Evolutionary conservation across 805 yeast species (phyloP).

Genomic region (Teunomyces atbi): DNA sequence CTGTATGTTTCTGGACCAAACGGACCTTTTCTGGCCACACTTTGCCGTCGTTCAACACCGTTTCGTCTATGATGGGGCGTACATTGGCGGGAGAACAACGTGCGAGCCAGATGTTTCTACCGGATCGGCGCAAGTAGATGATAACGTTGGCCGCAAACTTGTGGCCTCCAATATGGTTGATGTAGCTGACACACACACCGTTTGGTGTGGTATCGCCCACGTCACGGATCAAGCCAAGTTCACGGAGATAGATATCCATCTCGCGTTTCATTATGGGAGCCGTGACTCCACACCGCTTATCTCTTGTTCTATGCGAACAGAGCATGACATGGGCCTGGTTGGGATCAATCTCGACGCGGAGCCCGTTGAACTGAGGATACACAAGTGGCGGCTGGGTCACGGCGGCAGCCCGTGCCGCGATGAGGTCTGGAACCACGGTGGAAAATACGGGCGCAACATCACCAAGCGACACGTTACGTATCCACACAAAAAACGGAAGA

Average conservation of each 20-base stretch:
- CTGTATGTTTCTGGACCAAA: slow-evolving; percentile 51
- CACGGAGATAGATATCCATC: slow-evolving; percentile 69
- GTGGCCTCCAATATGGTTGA: slow-evolving; percentile 95
- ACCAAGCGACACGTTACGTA: slow-evolving; percentile 45
- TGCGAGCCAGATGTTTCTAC: slow-evolving; percentile 86
- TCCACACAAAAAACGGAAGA: slow-evolving; percentile 74
- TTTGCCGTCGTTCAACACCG: slow-evolving; percentile 63
- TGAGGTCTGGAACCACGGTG: slow-evolving; percentile 42
- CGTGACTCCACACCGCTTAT: slow-evolving; percentile 88
- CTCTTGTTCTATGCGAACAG: slow-evolving; percentile 90
- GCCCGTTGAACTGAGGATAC: slow-evolving; percentile 24
- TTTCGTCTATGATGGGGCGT: slow-evolving; percentile 70
- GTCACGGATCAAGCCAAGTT: slow-evolving; percentile 72
- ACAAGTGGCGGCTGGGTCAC: slow-evolving; percentile 5
- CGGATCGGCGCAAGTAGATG: slow-evolving; percentile 61
- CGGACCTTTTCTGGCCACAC: slow-evolving; percentile 74
- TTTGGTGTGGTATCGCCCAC: slow-evolving; percentile 67
- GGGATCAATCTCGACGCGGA: slow-evolving; percentile 30
- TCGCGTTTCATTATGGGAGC: slow-evolving; percentile 87
- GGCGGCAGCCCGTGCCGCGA: slow-evolving; percentile 17
- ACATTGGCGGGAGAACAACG: slow-evolving; percentile 77
- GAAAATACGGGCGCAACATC: slow-evolving; percentile 46
- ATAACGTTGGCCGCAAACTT: slow-evolving; percentile 89
- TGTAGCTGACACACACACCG: slow-evolving; percentile 69
- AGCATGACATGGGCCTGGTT: slow-evolving; percentile 56